These are phyloP conservation scores for Russula earlei DNA, from an alignment of 768 basidiomycete species.

Conservation along the genomic window DNA sequence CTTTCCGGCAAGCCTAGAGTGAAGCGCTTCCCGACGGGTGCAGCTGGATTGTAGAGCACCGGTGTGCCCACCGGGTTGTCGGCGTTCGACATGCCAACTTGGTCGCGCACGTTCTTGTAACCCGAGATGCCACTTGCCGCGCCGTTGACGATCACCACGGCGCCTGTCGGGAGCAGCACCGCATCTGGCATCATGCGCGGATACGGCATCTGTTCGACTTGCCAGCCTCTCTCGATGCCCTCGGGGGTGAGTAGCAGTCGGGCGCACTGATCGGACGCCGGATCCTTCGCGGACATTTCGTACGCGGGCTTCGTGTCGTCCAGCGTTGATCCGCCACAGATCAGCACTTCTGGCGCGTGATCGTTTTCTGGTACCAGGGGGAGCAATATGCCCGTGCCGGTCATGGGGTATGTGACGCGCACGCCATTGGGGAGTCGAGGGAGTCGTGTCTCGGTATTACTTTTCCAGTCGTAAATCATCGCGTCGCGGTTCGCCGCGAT, in stretches of 20 bases:
- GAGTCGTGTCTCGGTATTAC: slow-evolving; percentile 49
- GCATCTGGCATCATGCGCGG: slow-evolving; percentile 72
- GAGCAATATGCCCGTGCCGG: slow-evolving; percentile 64
- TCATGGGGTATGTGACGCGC: slow-evolving; percentile 77
- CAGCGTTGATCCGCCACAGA: slow-evolving; percentile 69
- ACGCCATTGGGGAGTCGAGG: slow-evolving; percentile 68
- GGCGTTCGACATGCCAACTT: slow-evolving; percentile 70
- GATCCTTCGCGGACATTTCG: slow-evolving; percentile 60
- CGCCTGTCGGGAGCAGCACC: slow-evolving; percentile 71
- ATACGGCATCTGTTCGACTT: slow-evolving; percentile 64
- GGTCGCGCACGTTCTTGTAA: slow-evolving; percentile 62
- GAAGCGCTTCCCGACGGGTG: slow-evolving; percentile 49
- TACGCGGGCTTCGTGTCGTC: slow-evolving; percentile 51
- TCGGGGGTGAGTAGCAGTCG: slow-evolving; percentile 54
- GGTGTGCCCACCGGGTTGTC: slow-evolving; percentile 61
- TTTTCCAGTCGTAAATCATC: slow-evolving; percentile 70
- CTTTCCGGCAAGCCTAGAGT: slow-evolving; percentile 48
- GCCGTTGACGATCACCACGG: slow-evolving; percentile 69
- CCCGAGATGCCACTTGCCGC: slow-evolving; percentile 65
- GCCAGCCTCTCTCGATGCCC: slow-evolving; percentile 63
- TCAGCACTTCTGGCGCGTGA: slow-evolving; percentile 58
- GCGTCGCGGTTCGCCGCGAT: slow-evolving; percentile 72
- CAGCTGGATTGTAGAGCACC: slow-evolving; percentile 57
- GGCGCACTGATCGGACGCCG: slow-evolving; percentile 65
- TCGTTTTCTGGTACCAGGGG: slow-evolving; percentile 54